Base-by-base conservation (phyloP, 306 rosid genomes). In the Elaeagnus macrophylla region DNA sequence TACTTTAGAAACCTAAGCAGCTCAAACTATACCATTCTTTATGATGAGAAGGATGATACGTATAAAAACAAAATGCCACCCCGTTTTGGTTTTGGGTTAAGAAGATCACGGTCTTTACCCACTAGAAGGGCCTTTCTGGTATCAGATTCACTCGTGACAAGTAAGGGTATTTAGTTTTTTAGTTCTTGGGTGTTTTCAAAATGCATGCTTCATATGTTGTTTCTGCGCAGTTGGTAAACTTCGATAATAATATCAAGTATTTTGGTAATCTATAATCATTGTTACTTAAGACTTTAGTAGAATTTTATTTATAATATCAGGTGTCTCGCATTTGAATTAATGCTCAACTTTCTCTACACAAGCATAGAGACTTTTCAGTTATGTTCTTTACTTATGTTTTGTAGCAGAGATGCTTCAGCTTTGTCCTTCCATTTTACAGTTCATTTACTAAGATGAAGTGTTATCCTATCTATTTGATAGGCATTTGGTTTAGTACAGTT, bases 1-100 rank as follows among this genome's bases (percentile, higher is more conserved):
- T 88, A 84, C 67, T 77, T 60, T 5, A 74, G 94, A 74, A 77
- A 75, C 63, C 64, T 84, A 17, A 84, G 90, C 58, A 72, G 88
- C 76, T 84, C 83, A 49, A 84, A 88, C 64, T 84, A 69, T 68
- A 81, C 94, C 19, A 74, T 88, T 63, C 76, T 88, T 9, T 66
- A 77, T 42, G 96, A 88, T 63, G 13, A 61, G 62, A 77, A 72
- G 12, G 62, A 48, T 37, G 11, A 56, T 51, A 58, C 51, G 6
- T 88, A 91, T 71, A 42, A 37, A 36, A 59, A 55, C 50, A 57
- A 57, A 64, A 50, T 37, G 25, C 64, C 25, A 12, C 38, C 75
- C 48, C 37, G 7, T 32, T 15, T 25, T 12, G 15, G 49, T n/a
- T 13, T 12, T 8, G 8, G 19, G 9, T 13, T 25, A n/a, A 45